Conservation (phyloP, 1,284 basidiomycete genomes). For the Sporisorium iseilematis-ciliati region DNA sequence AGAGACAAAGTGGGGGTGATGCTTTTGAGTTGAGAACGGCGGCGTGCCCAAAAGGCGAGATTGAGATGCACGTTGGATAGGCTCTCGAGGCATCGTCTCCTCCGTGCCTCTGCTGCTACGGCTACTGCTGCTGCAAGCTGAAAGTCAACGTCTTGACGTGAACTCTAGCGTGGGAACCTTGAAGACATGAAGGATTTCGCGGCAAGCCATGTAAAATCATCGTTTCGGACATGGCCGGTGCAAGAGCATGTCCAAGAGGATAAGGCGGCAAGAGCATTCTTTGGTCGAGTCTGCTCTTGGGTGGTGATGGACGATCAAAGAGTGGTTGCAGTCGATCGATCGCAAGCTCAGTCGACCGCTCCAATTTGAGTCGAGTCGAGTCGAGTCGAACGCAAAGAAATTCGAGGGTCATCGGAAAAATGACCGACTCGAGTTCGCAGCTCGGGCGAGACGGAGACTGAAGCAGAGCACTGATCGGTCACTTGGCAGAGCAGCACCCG, state of each 20-base stretch:
- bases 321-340: slow-evolving; percentile 26
- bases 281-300: slow-evolving; percentile 8
- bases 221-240: slow-evolving; percentile 21
- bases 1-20: slow-evolving; percentile 6
- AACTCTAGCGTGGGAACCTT: slow-evolving; percentile 12
- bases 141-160: slow-evolving; percentile 10
- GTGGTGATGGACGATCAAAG: not conserved
- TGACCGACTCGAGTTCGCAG: slow-evolving; percentile 15
- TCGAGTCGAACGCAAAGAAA: not conserved
- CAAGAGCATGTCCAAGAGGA: slow-evolving; percentile 4
- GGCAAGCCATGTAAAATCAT: not conserved
- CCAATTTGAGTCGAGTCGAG: too few species aligned
- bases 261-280: slow-evolving; percentile 12
- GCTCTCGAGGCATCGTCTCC: slow-evolving; percentile 36
- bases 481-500: not conserved
- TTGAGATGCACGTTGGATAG: slow-evolving; percentile 27
- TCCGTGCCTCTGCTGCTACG: not conserved
- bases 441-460: not conserved
- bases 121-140: slow-evolving; percentile 10
- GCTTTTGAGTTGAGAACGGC: not conserved
- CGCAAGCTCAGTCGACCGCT: slow-evolving; percentile 8
- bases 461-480: not conserved
- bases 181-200: not conserved
- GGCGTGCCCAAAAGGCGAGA: slow-evolving; percentile 1
- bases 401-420: not conserved